Base-by-base conservation (phyloP, 352 stramenopile species). In the Peronospora tabacina region DNA sequence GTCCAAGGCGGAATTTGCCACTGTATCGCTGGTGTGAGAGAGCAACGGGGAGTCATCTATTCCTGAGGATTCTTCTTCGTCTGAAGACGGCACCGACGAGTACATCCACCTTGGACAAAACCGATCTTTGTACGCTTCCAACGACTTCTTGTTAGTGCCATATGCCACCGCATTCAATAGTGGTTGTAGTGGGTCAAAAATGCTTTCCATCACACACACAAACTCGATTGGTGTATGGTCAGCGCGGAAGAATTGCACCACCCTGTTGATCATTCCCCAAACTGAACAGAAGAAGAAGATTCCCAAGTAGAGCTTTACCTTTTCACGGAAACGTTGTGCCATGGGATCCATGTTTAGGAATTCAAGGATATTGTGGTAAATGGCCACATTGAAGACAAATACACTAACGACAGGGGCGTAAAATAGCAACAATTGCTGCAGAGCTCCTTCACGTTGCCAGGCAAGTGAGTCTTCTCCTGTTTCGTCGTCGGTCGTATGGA, bases 251-350 rank as follows among this genome's bases (percentile, higher is more conserved):
- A 74, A 74, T 66, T 89, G 78, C 49, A 89, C 70, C 12, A 85
- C 45, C 5, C 78, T 68, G 39, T 89, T 85, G 40, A 85, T 50
- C 1, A 70, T 54, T 36, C 78, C 78, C 75, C 78, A 89, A n/a
- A 87, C 42, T 3, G 78, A 87, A 55, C 78, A 89, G 7, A 87
- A 34, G 33, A 87, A 86, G 52, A 80, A 76, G 34, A 87, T 78
- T 22, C 71, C 61, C 10, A 89, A 55, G 46, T 89, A 89, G 5
- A 89, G 44, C 45, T 53, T 66, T 16, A 87, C 75, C 35, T 81
- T 82, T 13, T 62, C 54, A 33, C 72, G 71, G 28, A 89, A 81
- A 9, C 64, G 63, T 20, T 42, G 49, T n/a, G 64, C 62, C 73
- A 89, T 82, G n/a, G 73, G 75, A 40, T 89, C 78, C 32, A 73